Evolutionary conservation across 306 rosid species (phyloP).

Genomic region (Psophocarpus tetragonolobus): DNA sequence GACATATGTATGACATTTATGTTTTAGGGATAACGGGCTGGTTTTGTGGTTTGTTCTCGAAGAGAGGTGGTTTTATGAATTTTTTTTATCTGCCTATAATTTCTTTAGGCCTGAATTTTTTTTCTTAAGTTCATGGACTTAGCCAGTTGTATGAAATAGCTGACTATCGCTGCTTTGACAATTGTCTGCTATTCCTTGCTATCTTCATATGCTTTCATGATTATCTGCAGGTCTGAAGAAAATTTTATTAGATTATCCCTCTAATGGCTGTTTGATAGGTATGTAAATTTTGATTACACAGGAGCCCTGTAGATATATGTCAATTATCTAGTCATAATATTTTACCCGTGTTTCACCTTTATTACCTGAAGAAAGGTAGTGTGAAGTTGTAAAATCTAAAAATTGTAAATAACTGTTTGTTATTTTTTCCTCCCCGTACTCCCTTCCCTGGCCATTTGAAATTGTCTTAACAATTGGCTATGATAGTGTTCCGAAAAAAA

Average conservation of each 20-base stretch:
- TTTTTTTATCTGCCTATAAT: conserved; percentile 1
- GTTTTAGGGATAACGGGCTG: not conserved
- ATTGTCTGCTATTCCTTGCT: conserved; percentile 36
- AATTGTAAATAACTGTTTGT: conserved; percentile 8
- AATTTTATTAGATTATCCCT: conserved; percentile 31
- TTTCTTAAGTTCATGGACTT: conserved; percentile 27
- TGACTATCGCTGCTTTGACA: conserved; percentile 28
- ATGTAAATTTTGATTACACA: conserved; percentile 31
- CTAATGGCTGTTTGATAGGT: conserved; percentile 36
- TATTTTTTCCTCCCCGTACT: not conserved
- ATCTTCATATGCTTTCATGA: conserved; percentile 32
- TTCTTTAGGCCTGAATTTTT: conserved; percentile 13
- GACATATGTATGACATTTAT: not conserved
- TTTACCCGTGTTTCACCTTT: not conserved
- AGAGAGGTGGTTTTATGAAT: not conserved
- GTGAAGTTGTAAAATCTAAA: conserved; percentile 31
- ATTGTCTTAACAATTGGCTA: conserved; percentile 10
- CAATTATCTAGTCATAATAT: not conserved
- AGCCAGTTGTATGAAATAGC: conserved; percentile 27
- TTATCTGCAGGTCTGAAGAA: conserved; percentile 53
- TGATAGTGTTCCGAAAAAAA: conserved; percentile 7
- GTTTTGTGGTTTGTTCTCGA: conserved; percentile 1
- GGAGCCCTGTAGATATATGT: conserved; percentile 18
- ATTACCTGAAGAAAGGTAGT: conserved; percentile 24
- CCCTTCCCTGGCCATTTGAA: conserved; percentile 4